A percentile compares a stretch with the other conserved stretches of the same genome.
phyloP scores from a whole-genome alignment of 768 basidiomycete genomes.

The Austroboletus eburneus region DNA sequence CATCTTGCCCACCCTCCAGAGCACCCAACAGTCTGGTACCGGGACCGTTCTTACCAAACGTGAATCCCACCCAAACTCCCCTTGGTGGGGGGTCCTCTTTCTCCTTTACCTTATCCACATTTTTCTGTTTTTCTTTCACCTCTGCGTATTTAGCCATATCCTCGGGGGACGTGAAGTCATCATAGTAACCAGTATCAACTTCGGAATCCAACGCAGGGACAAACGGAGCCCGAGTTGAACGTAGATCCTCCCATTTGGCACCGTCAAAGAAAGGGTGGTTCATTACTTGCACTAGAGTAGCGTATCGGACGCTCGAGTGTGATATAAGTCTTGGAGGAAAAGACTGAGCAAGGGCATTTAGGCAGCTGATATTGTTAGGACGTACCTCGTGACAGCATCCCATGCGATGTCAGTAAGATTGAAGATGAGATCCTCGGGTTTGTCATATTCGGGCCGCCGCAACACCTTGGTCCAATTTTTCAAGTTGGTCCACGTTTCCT shows the following conservation, averaged over 20 bases:
- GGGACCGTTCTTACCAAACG: constrained; percentile 85
- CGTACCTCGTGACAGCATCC: constrained; percentile 86
- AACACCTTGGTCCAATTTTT: constrained; percentile 97
- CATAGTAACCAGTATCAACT: constrained; percentile 92
- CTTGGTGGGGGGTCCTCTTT: constrained; percentile 68
- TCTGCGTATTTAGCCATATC: constrained; percentile 99
- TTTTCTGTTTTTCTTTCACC: constrained; percentile 93
- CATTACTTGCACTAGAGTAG: constrained; percentile 68
- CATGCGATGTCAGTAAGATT: constrained; percentile 91
- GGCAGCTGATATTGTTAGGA: not conserved
- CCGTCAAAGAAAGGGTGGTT: constrained; percentile 79
- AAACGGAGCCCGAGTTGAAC: constrained; percentile 78
- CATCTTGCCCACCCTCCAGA: constrained; percentile 39
- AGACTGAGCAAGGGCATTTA: constrained; percentile 1
- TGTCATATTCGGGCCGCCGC: constrained; percentile 90
- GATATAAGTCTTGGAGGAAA: constrained; percentile 66
- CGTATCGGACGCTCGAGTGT: constrained; percentile 74
- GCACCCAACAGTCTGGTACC: constrained; percentile 34
- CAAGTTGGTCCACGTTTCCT: constrained; percentile 98
- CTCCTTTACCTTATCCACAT: constrained; percentile 90
- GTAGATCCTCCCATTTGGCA: constrained; percentile 75
- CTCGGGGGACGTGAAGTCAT: constrained; percentile 81
- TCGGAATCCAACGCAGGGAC: constrained; percentile 94
- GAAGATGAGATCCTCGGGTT: constrained; percentile 94
- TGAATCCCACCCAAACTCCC: constrained; percentile 90